Conservation (phyloP, 2,329 filamentous ascomycete species). For the Colletotrichum eleusines region DNA sequence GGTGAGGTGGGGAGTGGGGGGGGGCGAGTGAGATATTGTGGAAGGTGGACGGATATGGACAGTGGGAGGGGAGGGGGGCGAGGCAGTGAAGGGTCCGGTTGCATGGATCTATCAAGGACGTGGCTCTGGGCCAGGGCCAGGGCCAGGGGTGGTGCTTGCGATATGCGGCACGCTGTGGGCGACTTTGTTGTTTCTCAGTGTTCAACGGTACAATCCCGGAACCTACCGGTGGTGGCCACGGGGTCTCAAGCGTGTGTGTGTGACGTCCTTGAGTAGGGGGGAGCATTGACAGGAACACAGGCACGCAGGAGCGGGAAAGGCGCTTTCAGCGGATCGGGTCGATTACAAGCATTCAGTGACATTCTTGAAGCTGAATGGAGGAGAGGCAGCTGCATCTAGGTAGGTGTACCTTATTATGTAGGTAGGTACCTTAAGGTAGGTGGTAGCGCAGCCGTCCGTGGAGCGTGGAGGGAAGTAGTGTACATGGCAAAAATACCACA, state of each 20-base stretch:
- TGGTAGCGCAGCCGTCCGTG: no score
- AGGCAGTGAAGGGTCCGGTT: constrained; percentile 38
- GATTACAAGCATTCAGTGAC: constrained; percentile 4
- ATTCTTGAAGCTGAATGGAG: constrained; percentile 10
- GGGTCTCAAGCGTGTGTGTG: neutral
- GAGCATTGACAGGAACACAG: constrained; percentile 2
- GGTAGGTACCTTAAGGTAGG: no score
- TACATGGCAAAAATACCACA: no score
- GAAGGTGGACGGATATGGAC: neutral
- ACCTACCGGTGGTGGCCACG: no score
- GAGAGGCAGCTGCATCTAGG: neutral
- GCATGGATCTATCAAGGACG: constrained; percentile 30
- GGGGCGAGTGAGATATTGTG: constrained; percentile 3
- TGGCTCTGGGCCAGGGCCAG: constrained; percentile 18
- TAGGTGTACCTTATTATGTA: no score
- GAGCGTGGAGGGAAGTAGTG: no score
- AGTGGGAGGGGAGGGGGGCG: constrained; percentile 19
- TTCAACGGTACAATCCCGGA: no score
- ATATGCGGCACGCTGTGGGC: constrained; percentile 15
- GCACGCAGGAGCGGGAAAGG: constrained; percentile 7
- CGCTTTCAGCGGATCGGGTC: constrained; percentile 13
- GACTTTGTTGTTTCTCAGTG: neutral
- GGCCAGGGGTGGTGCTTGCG: constrained; percentile 26
- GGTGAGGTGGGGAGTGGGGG: constrained; percentile 27
- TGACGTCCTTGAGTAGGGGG: neutral